phyloP scores from a whole-genome alignment of 306 rosid species.

The Urtica urens region DNA sequence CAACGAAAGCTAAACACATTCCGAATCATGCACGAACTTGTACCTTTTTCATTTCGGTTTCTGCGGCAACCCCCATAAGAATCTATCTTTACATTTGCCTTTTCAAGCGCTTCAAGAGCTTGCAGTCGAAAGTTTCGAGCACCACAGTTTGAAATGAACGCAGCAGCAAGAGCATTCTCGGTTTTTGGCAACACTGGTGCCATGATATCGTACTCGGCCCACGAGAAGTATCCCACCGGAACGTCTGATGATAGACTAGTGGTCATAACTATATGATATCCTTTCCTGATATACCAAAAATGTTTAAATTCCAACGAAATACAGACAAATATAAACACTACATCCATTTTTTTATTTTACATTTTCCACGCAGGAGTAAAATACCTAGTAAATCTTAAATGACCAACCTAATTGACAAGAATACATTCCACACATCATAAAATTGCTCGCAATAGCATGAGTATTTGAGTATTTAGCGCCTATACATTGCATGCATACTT shows the following conservation, averaged over 20 bases:
- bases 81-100: conserved; percentile 44
- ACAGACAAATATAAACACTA: too few species aligned
- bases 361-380: too few species aligned
- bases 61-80: conserved; percentile 94
- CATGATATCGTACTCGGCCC: conserved; percentile 99
- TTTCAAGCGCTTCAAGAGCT: conserved; percentile 90
- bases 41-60: conserved; percentile 75
- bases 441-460: too few species aligned
- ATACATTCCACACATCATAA: too few species aligned
- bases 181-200: conserved; percentile 73
- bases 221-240: conserved; percentile 96
- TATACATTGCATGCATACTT: too few species aligned
- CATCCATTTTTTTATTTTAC: too few species aligned
- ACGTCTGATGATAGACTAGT: conserved; percentile 98
- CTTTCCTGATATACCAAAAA: conserved; percentile 44
- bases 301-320: too few species aligned
- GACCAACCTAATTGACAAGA: too few species aligned
- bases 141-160: conserved; percentile 95
- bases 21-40: not conserved
- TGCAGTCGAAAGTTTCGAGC: conserved; percentile 89
- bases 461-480: too few species aligned
- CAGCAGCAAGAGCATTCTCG: conserved; percentile 85
- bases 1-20: conserved; percentile 2
- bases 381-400: too few species aligned
- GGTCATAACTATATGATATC: conserved; percentile 77